Evolutionary conservation across 305 asterid species (phyloP).

Genomic region (Fraxinus platypoda): DNA sequence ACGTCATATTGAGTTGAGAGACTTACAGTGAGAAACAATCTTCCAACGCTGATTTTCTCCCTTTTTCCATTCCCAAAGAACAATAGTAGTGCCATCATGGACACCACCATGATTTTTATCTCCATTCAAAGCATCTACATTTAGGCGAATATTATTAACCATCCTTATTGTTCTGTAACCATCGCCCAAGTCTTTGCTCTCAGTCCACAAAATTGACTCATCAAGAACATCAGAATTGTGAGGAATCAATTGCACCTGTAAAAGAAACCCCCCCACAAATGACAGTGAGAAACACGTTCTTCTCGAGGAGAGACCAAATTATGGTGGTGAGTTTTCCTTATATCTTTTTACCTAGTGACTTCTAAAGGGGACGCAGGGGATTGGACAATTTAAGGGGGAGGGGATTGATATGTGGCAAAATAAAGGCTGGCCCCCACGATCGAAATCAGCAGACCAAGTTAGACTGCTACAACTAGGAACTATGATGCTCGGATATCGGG

Average conservation of each 20-base stretch:
- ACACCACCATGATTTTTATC: constrained; percentile 79
- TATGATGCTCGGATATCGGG: too few relatives aligned
- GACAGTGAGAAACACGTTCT: neutral
- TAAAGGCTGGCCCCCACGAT: neutral
- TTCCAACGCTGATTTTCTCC: constrained; percentile 88
- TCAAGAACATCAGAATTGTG: constrained; percentile 49
- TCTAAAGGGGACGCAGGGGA: neutral
- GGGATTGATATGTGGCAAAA: neutral
- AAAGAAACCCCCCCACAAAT: neutral
- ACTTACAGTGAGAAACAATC: constrained; percentile 63
- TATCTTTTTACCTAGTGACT: neutral
- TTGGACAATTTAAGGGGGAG: neutral
- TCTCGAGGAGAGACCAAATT: neutral
- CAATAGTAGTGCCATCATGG: constrained; percentile 62
- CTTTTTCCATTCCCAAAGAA: constrained; percentile 86
- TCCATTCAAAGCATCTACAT: constrained; percentile 66
- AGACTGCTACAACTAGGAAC: neutral
- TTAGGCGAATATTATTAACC: constrained; percentile 69
- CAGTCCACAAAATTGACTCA: constrained; percentile 74
- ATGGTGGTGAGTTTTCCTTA: neutral
- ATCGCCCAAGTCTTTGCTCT: constrained; percentile 69
- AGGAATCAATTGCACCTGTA: constrained; percentile 53
- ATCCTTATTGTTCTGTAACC: constrained; percentile 58
- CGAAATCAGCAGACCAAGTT: neutral
- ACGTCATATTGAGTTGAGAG: neutral